phyloP scores from a whole-genome alignment of 257 asterid species.

The Solanum piurae region DNA sequence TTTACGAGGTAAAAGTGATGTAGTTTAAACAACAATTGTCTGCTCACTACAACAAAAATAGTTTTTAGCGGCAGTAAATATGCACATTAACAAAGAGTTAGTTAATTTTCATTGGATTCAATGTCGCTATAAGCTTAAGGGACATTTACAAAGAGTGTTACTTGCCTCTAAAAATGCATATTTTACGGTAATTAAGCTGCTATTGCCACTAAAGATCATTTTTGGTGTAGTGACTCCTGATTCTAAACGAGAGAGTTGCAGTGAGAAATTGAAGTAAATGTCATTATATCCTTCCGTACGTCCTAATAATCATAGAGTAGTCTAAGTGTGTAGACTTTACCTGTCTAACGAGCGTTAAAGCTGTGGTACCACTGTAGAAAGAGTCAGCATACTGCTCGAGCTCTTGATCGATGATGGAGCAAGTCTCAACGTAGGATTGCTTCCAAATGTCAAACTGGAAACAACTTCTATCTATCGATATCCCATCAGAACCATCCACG shows the following conservation, averaged over 20 bases:
- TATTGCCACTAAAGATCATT: neutral
- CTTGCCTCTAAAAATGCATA: neutral
- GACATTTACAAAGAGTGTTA: neutral
- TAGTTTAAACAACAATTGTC: neutral
- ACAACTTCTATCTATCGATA: neutral
- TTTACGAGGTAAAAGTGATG: neutral
- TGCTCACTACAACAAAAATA: neutral
- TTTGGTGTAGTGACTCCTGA: neutral
- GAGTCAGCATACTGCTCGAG: constrained; percentile 45
- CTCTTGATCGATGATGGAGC: constrained; percentile 55
- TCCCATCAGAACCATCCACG: constrained; percentile 8
- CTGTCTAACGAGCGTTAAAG: constrained; percentile 56
- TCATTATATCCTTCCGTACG: neutral
- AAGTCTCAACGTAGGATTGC: constrained; percentile 44
- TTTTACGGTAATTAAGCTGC: no score
- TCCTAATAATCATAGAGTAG: neutral
- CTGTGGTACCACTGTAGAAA: constrained; percentile 64
- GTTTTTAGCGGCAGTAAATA: neutral
- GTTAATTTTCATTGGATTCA: neutral
- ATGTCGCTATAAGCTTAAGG: neutral
- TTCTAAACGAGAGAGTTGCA: neutral
- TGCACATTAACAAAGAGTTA: neutral
- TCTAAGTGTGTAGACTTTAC: constrained; percentile 9
- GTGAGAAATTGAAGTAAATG: neutral
- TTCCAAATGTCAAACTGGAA: constrained; percentile 47